Percentiles rank a stretch among this genome's conserved stretches.
Conservation (phyloP, 495 filamentous ascomycete genomes). For the Hypoxylon crocopeplum region DNA sequence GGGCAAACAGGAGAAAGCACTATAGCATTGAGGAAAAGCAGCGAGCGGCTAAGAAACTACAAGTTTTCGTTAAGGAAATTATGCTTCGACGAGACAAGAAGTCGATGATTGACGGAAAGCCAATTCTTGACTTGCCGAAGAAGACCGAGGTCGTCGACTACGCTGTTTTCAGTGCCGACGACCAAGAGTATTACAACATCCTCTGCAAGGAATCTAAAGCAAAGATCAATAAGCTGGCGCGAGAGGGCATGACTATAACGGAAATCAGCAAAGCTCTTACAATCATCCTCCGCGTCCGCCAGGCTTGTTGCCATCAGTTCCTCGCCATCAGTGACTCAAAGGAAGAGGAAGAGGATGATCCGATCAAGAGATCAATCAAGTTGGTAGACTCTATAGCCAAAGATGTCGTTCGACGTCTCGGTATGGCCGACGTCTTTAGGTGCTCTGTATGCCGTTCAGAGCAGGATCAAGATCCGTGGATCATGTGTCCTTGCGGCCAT, state of each 20-base stretch:
- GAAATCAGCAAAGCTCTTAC: slow-evolving; percentile 86
- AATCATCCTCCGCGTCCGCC: slow-evolving; percentile 84
- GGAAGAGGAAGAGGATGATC: slow-evolving; percentile 65
- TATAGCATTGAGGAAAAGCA: too few relatives aligned
- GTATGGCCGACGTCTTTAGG: slow-evolving; percentile 60
- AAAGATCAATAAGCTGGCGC: slow-evolving; percentile 78
- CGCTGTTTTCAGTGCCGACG: slow-evolving; percentile 75
- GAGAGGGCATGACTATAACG: slow-evolving; percentile 71
- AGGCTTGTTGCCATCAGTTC: slow-evolving; percentile 91
- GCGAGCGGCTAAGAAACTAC: slow-evolving; percentile 73
- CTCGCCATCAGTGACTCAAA: slow-evolving; percentile 47
- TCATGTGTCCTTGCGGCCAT: slow-evolving; percentile 88
- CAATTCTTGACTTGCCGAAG: slow-evolving; percentile 76
- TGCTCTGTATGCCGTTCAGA: slow-evolving; percentile 89
- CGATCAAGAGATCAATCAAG: slow-evolving; percentile 44
- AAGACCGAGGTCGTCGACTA: slow-evolving; percentile 72
- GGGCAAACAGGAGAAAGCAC: too few relatives aligned
- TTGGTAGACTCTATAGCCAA: slow-evolving; percentile 66
- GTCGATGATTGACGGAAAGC: slow-evolving; percentile 81
- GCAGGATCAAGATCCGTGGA: slow-evolving; percentile 71
- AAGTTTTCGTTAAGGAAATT: slow-evolving; percentile 79
- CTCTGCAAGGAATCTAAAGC: slow-evolving; percentile 71
- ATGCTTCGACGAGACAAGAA: slow-evolving; percentile 85
- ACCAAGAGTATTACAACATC: slow-evolving; percentile 71
- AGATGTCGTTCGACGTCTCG: slow-evolving; percentile 72